Conservation (phyloP, 805 yeast genomes). For the Metschnikowia cerradonensis region DNA sequence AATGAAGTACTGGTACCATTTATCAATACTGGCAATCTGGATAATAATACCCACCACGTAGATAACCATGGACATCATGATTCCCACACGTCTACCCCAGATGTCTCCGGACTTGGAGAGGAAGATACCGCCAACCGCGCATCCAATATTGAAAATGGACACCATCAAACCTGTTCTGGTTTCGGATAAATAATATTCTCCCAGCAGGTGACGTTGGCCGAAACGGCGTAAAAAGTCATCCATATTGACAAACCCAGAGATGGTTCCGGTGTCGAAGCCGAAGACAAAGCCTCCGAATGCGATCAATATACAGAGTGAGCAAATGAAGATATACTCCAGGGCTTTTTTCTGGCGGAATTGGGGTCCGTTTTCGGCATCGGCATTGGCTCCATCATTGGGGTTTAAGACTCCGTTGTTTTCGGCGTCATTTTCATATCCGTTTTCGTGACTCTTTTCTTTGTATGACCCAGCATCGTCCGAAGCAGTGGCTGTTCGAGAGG, state of each 20-base stretch:
- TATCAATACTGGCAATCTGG: constrained; percentile 50
- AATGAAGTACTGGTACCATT: constrained; percentile 57
- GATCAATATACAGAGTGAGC: constrained; percentile 48
- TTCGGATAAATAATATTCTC: constrained; percentile 40
- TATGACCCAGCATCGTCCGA: constrained; percentile 4
- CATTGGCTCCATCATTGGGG: background rate
- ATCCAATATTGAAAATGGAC: constrained; percentile 60
- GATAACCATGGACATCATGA: constrained; percentile 49
- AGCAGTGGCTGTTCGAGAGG: constrained; percentile 8
- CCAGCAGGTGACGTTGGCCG: constrained; percentile 42
- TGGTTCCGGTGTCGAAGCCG: constrained; percentile 79
- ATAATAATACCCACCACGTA: constrained; percentile 59
- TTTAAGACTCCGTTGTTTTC: too few relatives aligned
- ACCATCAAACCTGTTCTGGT: constrained; percentile 51
- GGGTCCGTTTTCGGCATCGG: constrained; percentile 5
- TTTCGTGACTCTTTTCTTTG: background rate
- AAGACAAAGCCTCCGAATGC: constrained; percentile 77
- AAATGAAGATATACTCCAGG: constrained; percentile 24
- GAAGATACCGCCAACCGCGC: constrained; percentile 68
- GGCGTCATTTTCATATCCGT: too few relatives aligned
- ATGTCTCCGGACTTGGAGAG: constrained; percentile 56
- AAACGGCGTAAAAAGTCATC: constrained; percentile 50
- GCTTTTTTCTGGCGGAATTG: constrained; percentile 11
- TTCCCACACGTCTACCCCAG: constrained; percentile 56
- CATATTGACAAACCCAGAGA: constrained; percentile 68